A percentile compares a stretch with the other conserved stretches of the same genome.
These are phyloP conservation scores for Phialemoniopsis sp. DNA, from an alignment of 2,329 filamentous ascomycete species.

Conservation along the genomic window DNA sequence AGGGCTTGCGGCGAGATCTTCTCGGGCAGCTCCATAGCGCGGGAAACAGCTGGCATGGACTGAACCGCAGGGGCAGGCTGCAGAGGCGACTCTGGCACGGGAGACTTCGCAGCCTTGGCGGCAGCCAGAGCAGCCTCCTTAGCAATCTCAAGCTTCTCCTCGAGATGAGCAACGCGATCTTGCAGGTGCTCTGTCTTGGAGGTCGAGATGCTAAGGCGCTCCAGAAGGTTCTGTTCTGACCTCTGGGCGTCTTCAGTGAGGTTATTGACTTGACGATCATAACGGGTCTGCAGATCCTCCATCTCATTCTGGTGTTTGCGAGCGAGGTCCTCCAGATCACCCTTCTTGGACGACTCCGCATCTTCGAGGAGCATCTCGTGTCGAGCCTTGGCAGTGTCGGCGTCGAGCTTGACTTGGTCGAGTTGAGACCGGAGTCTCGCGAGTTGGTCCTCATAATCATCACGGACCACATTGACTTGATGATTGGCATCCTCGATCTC, in stretches of 20 bases:
- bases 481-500: slow-evolving; percentile 82
- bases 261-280: slow-evolving; percentile 70
- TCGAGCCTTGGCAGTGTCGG: slow-evolving; percentile 74
- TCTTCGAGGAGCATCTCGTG: slow-evolving; percentile 84
- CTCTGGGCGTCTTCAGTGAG: slow-evolving; percentile 78
- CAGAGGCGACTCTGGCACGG: slow-evolving; percentile 23
- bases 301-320: slow-evolving; percentile 64
- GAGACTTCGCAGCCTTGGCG: slow-evolving; percentile 66
- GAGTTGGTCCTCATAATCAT: slow-evolving; percentile 78
- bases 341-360: slow-evolving; percentile 63
- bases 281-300: slow-evolving; percentile 71
- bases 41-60: slow-evolving; percentile 28
- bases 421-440: slow-evolving; percentile 68
- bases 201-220: slow-evolving; percentile 76
- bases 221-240: slow-evolving; percentile 72
- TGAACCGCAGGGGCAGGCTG: slow-evolving; percentile 22
- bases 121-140: slow-evolving; percentile 84
- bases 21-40: slow-evolving; percentile 58
- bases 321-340: slow-evolving; percentile 43
- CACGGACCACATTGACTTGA: slow-evolving; percentile 78
- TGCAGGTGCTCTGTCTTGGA: slow-evolving; percentile 83
- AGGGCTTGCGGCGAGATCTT: slow-evolving; percentile 93
- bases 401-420: slow-evolving; percentile 73
- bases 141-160: slow-evolving; percentile 87
- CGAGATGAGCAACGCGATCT: slow-evolving; percentile 78